Conservation (phyloP, 306 rosid genomes). For the Medicago arabica region DNA sequence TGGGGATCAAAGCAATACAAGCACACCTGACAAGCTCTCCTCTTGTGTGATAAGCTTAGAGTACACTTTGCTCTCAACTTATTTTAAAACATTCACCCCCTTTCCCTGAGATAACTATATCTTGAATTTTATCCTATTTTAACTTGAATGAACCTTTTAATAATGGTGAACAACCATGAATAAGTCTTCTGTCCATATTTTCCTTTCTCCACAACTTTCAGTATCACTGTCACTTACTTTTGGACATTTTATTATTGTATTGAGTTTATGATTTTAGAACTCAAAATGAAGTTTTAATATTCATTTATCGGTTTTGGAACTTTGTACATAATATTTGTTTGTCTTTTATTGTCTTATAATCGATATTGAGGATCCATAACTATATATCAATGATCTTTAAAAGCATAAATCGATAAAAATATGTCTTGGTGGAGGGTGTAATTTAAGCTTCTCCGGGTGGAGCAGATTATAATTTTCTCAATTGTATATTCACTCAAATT, state of each 20-base stretch:
- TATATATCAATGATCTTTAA: neutral
- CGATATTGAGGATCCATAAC: neutral
- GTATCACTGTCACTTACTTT: neutral
- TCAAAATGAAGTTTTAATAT: neutral
- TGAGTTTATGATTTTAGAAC: neutral
- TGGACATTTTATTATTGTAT: neutral
- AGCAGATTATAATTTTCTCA: neutral
- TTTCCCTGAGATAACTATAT: too few relatives aligned
- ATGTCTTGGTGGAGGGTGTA: neutral
- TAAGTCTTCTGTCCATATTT: neutral
- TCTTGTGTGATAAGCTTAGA: neutral
- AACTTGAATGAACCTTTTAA: neutral
- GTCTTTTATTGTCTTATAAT: neutral
- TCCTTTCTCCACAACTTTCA: neutral
- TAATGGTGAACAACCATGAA: neutral
- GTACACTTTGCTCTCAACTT: neutral
- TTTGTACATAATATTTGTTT: neutral
- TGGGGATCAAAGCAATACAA: too few relatives aligned
- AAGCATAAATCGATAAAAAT: neutral
- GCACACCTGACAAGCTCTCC: too few relatives aligned
- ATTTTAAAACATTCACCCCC: conserved; percentile 2
- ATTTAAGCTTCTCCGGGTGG: neutral
- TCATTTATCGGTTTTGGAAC: neutral
- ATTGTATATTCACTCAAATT: neutral
- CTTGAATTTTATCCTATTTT: neutral